phyloP scores from a whole-genome alignment of 2,329 filamentous ascomycete genomes.

The Aspergillus bombycis region DNA sequence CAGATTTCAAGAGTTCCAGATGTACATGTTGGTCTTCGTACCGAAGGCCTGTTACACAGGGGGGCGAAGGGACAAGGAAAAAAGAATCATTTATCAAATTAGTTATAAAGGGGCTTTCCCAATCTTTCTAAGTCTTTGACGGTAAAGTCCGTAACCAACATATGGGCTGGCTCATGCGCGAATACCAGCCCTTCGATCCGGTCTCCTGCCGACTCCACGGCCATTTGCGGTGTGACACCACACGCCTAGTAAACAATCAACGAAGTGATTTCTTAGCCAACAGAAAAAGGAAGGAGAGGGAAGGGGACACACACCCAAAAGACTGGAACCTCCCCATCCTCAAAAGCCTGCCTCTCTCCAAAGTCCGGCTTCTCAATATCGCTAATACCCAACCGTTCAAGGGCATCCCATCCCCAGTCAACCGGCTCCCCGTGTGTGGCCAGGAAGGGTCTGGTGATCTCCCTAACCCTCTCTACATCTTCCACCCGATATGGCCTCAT shows the following conservation, averaged over 20 bases:
- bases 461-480: slow-evolving; percentile 57
- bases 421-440: slow-evolving; percentile 67
- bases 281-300: not conserved
- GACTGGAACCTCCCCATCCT: slow-evolving; percentile 42
- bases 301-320: slow-evolving; percentile 32
- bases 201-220: slow-evolving; percentile 57
- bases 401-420: slow-evolving; percentile 66
- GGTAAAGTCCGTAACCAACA: slow-evolving; percentile 61
- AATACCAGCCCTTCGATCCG: slow-evolving; percentile 59
- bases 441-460: slow-evolving; percentile 58
- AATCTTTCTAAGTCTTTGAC: slow-evolving; percentile 43
- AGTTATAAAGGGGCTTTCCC: slow-evolving; percentile 5
- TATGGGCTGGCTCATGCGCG: slow-evolving; percentile 65
- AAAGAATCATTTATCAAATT: not conserved
- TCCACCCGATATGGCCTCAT: slow-evolving; percentile 61
- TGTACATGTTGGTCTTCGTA: not conserved
- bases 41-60: not conserved
- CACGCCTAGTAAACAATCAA: slow-evolving; percentile 63
- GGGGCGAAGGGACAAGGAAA: not conserved
- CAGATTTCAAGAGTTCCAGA: not conserved
- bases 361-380: slow-evolving; percentile 60
- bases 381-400: slow-evolving; percentile 56
- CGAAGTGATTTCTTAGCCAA: slow-evolving; percentile 23
- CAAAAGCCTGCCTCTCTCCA: slow-evolving; percentile 53
- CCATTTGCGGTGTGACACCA: slow-evolving; percentile 68